Conservation (phyloP, 352 stramenopile genomes). For the Detonula confervacea region DNA sequence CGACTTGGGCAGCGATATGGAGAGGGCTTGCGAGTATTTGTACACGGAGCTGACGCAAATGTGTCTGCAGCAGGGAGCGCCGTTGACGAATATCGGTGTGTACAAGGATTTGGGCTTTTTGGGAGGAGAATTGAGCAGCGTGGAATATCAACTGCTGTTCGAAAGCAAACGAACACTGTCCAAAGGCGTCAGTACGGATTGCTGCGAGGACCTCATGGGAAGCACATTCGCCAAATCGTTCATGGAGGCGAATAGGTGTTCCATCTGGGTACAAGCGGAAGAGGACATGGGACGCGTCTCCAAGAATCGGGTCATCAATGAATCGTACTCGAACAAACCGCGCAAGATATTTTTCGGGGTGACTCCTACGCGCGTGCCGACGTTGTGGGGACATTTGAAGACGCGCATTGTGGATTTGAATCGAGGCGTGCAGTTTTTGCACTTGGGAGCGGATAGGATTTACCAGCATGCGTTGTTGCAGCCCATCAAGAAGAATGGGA, state of each 20-base stretch:
- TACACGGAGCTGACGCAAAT: conserved; percentile 65
- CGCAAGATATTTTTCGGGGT: conserved; percentile 81
- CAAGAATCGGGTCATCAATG: conserved; percentile 66
- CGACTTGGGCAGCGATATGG: conserved; percentile 53
- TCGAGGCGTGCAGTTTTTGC: conserved; percentile 75
- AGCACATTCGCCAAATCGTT: conserved; percentile 77
- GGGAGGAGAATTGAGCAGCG: conserved; percentile 58
- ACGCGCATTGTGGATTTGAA: conserved; percentile 63
- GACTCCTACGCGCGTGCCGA: conserved; percentile 60
- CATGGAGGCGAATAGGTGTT: conserved; percentile 70
- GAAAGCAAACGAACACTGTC: conserved; percentile 10
- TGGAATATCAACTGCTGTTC: conserved; percentile 64
- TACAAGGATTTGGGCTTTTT: conserved; percentile 78
- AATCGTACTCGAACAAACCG: conserved; percentile 53
- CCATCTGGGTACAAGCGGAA: conserved; percentile 81
- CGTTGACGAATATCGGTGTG: conserved; percentile 55
- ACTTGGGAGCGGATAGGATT: conserved; percentile 70
- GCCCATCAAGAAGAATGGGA: conserved; percentile 56
- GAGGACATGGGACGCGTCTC: conserved; percentile 78
- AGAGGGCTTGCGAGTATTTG: conserved; percentile 64
- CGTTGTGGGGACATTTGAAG: conserved; percentile 67
- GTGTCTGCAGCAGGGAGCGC: conserved; percentile 59
- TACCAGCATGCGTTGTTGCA: conserved; percentile 70
- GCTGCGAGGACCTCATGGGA: conserved; percentile 65
- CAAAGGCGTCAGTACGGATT: conserved; percentile 15